Base-by-base conservation (phyloP, 2,329 filamentous ascomycete species). In the Rutstroemia sydowiana region DNA sequence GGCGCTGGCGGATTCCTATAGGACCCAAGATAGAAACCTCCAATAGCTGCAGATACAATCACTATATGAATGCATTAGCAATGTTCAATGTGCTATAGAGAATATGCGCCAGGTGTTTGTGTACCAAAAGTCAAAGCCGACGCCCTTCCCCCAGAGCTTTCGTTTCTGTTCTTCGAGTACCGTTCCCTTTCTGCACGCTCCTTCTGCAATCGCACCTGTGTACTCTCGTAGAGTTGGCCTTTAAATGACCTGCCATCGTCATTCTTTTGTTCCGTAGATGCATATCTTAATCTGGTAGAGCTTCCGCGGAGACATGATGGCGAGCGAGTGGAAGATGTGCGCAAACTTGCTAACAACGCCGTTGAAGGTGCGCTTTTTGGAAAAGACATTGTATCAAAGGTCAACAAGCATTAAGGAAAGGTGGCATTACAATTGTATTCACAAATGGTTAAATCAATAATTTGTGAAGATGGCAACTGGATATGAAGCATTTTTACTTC, bases 221-320 rank as follows among this genome's bases (percentile, higher is more conserved):
- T 78, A 56, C 77, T 81, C 58, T 79, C 75, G 61, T 79, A 77
- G 60, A 83, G 73, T 67, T 82, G 79, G 18, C 78, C 78, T 60
- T 77, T 74, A 62, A 82, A 83, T 3, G 71, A 59, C 31, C 55
- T 59, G 4, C 59, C 61, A n/a, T 60, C 52, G 4, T 43, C 46
- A 37, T 40, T 18, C 18, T 56, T 55, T 31, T 58, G 54, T 32
- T 63, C 57, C 32, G 62, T 61, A 8, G 63, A 63, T 48, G 56
- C 62, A 53, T 56, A 59, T 42, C 36, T 61, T 46, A 51, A 57
- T 48, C 48, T 45, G 26, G 41, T 32, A 23, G 55, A 41, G 13
- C 54, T 37, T 2, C 32, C 45, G 53, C 55, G 55, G 32, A 60
- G 53, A 57, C 50, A 58, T 55, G 57, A 40, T 49, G 18, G 55